These are phyloP conservation scores for Dioszegia hungarica DNA, from an alignment of 768 basidiomycete genomes.

Conservation along the genomic window DNA sequence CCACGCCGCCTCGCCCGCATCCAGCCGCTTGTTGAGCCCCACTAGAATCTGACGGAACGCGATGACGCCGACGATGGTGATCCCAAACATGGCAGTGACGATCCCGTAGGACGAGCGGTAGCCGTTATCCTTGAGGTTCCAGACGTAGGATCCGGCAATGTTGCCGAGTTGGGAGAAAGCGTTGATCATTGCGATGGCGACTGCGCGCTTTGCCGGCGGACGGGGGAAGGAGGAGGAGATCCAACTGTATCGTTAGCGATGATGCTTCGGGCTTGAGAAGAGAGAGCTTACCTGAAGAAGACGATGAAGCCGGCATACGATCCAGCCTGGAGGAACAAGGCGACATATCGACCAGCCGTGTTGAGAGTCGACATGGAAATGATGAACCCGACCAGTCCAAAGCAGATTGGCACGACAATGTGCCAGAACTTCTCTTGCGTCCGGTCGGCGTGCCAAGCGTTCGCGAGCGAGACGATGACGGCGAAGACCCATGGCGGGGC, in stretches of 20 bases:
- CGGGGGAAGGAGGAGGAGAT: conserved; percentile 62
- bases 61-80: conserved; percentile 55
- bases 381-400: conserved; percentile 59
- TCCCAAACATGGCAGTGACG: conserved; percentile 59
- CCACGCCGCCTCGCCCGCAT: conserved; percentile 40
- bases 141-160: conserved; percentile 69
- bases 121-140: conserved; percentile 25
- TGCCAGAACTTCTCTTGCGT: conserved; percentile 68
- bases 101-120: conserved; percentile 61
- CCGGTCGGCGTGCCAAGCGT: conserved; percentile 61
- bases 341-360: conserved; percentile 43
- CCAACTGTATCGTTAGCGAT: conserved; percentile 49
- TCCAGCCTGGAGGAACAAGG: conserved; percentile 53
- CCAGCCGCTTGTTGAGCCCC: conserved; percentile 48
- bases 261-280: background rate
- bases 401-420: conserved; percentile 51
- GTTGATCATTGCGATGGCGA: conserved; percentile 78
- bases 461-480: conserved; percentile 55
- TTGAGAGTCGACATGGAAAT: conserved; percentile 48
- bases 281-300: conserved; percentile 14
- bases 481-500: conserved; percentile 60
- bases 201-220: conserved; percentile 81
- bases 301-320: conserved; percentile 55
- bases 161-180: conserved; percentile 78
- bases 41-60: conserved; percentile 40